Evolutionary conservation across 73 alveolate genomes (phyloP).

Genomic region (Tetrahymena malaccensis): DNA sequence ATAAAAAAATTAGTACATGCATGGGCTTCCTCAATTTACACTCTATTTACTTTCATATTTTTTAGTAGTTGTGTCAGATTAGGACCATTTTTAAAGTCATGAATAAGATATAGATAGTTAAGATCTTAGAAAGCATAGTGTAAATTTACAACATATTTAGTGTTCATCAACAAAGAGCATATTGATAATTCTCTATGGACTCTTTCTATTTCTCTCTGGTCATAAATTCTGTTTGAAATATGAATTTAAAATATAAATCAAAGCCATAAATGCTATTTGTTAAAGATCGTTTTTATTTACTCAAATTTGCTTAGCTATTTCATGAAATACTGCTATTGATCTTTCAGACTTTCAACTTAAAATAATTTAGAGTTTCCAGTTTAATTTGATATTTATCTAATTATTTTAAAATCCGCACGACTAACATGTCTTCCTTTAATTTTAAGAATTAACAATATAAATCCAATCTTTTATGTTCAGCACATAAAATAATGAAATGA

Average conservation of each 20-base stretch:
- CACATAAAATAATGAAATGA: too few species aligned
- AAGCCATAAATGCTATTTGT: background rate
- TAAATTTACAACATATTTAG: background rate
- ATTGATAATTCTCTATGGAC: background rate
- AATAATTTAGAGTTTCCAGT: background rate
- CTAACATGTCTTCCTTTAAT: background rate
- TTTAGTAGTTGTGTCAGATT: background rate
- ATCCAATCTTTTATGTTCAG: background rate
- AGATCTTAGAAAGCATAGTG: background rate
- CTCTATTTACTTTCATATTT: background rate
- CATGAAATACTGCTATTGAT: background rate
- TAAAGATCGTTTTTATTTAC: background rate
- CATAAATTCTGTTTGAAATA: background rate
- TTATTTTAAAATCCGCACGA: background rate
- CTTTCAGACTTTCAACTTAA: background rate
- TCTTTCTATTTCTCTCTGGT: background rate
- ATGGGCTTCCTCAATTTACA: background rate
- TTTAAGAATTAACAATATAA: background rate
- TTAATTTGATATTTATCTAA: background rate
- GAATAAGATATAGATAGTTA: background rate
- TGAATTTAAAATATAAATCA: background rate
- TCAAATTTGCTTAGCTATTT: background rate
- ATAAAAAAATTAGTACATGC: background rate
- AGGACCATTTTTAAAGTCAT: background rate
- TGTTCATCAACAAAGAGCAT: background rate